Percentiles rank a stretch among this genome's conserved stretches.
Conservation (phyloP, 148 eudicot genomes). For the Fallopia convolvulus region DNA sequence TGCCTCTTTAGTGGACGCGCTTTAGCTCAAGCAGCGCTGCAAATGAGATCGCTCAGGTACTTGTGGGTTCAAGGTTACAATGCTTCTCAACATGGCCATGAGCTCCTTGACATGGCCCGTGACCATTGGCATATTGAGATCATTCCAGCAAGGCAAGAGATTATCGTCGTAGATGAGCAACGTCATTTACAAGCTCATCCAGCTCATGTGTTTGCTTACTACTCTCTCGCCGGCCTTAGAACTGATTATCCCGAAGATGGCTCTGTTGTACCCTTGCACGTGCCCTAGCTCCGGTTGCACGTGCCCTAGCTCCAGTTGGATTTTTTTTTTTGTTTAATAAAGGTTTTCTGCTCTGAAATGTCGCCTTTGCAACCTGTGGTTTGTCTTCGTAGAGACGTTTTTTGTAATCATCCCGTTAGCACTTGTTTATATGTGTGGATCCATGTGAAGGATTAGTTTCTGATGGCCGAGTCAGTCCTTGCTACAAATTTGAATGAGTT, state of each 20-base stretch:
- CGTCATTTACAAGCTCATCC: constrained; percentile 41
- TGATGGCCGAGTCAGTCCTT: no score
- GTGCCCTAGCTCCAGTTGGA: constrained; percentile 9
- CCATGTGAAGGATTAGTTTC: no score
- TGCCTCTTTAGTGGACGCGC: constrained; percentile 73
- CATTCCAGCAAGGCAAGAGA: constrained; percentile 53
- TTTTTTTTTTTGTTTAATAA: background rate
- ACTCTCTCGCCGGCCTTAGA: constrained; percentile 81
- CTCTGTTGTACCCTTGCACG: constrained; percentile 39
- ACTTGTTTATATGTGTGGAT: no score
- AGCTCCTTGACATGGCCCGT: constrained; percentile 40
- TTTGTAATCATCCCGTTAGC: background rate
- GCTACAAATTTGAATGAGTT: no score
- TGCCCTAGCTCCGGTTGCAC: constrained; percentile 13
- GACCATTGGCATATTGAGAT: constrained; percentile 85
- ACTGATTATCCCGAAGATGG: constrained; percentile 49
- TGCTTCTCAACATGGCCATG: constrained; percentile 34
- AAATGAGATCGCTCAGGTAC: constrained; percentile 45
- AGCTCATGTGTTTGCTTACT: constrained; percentile 81
- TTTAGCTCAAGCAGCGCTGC: constrained; percentile 42
- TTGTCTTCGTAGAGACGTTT: background rate
- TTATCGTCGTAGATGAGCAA: constrained; percentile 30
- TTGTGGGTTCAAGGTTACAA: constrained; percentile 94
- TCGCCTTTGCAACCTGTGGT: background rate
- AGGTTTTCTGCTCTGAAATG: background rate